Base-by-base conservation (phyloP, 1,284 basidiomycete species). In the Boletus nobilissimus region DNA sequence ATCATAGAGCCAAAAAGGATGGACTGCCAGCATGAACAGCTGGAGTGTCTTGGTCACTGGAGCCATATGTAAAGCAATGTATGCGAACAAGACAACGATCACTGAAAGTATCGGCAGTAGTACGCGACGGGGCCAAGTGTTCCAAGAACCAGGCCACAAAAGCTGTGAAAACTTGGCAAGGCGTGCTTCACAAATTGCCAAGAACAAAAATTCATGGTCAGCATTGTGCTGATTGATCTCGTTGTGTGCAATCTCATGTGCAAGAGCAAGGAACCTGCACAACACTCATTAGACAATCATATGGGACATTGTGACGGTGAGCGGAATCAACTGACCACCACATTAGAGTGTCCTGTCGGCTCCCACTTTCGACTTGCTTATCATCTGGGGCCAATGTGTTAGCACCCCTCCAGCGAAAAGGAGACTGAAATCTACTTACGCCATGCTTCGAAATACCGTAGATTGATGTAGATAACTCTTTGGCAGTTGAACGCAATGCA, bases 381-480 rank as follows among this genome's bases (percentile, higher is more conserved):
- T 62, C 60, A 5, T 62, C 60, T 62, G 32, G 34, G n/a, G 7
- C 19, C 32, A 34, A 32, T 11, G 57, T 19, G 9, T 60, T 4
- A 62, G 57, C n/a, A 60, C 34, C 34, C 9, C 4, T 8, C 32
- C n/a, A 1, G 0, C 32, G 19, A 46, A 22, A 46, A 11, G 10
- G 48, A 51, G n/a, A 51, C 34, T 62, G 3, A 24, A 38, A 22
- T 39, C 18, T 11, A 75, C 74, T 74, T 36, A 75, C 74, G 74
- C 70, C 71, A 74, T 14, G n/a, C 51, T 19, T 74, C 43, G n/a
- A 74, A 76, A 40, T 67, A 74, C 2, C 65, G 70, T 36, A 76
- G 43, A 32, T 76, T 76, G n/a, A 76, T 43, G 11, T 67, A 74
- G 40, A 76, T 74, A 43, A 9, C 51, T 63, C 71, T 36, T 36